These are phyloP conservation scores for Astrothelium macrocarpum DNA, from an alignment of 495 filamentous ascomycete species.

Conservation along the genomic window DNA sequence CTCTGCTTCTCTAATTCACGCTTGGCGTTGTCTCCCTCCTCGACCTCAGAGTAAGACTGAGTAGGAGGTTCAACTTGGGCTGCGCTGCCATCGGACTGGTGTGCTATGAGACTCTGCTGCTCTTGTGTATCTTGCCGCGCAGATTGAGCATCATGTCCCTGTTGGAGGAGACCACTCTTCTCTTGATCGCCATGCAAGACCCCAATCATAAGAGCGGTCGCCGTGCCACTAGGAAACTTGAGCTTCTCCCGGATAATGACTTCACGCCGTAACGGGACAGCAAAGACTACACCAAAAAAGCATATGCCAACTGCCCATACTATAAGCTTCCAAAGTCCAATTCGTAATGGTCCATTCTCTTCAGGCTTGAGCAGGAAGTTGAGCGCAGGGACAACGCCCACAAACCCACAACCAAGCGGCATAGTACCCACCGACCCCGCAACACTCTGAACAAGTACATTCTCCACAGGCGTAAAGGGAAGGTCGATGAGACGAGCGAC, in stretches of 20 bases:
- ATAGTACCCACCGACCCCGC: slow-evolving; percentile 93
- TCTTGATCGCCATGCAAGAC: slow-evolving; percentile 65
- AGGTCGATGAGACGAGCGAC: slow-evolving; percentile 26
- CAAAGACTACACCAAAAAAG: slow-evolving; percentile 94
- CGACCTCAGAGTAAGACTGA: slow-evolving; percentile 5
- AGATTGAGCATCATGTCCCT: slow-evolving; percentile 10
- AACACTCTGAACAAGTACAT: slow-evolving; percentile 94
- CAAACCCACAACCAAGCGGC: slow-evolving; percentile 93
- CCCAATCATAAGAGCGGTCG: slow-evolving; percentile 84
- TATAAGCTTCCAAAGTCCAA: slow-evolving; percentile 66
- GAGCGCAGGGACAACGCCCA: slow-evolving; percentile 86
- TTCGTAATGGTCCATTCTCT: slow-evolving; percentile 36
- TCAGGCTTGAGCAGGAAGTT: slow-evolving; percentile 63
- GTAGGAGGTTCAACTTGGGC: slow-evolving; percentile 3
- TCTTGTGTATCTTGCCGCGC: neutral
- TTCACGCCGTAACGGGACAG: slow-evolving; percentile 75
- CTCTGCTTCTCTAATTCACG: slow-evolving; percentile 26
- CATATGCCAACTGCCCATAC: slow-evolving; percentile 86
- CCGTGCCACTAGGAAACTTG: slow-evolving; percentile 89
- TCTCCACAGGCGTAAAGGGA: slow-evolving; percentile 90
- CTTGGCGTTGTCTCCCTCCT: slow-evolving; percentile 12
- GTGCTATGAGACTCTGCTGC: neutral
- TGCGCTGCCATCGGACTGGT: neutral
- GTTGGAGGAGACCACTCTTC: slow-evolving; percentile 17
- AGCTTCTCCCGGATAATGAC: slow-evolving; percentile 87